phyloP scores from a whole-genome alignment of 2,329 filamentous ascomycete genomes.

The Tolypocladium cylindrosporum region DNA sequence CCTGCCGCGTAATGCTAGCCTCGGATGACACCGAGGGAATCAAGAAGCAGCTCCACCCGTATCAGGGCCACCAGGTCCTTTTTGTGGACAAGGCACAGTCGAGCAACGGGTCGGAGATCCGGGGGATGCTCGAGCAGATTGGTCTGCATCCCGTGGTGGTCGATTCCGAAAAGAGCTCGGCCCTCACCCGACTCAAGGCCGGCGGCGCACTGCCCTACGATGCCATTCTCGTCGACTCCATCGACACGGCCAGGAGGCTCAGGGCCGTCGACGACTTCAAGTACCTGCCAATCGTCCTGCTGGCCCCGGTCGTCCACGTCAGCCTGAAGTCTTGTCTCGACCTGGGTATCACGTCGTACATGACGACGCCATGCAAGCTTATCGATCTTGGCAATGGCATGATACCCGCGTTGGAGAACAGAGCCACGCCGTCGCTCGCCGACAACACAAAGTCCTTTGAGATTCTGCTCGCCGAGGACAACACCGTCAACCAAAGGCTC shows the following conservation, averaged over 20 bases:
- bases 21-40: slow-evolving; percentile 69
- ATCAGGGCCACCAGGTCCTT: slow-evolving; percentile 82
- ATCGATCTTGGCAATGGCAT: slow-evolving; percentile 95
- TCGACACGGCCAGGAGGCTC: slow-evolving; percentile 77
- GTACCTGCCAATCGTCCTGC: slow-evolving; percentile 88
- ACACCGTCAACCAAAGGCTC: slow-evolving; percentile 90
- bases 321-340: slow-evolving; percentile 90
- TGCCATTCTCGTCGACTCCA: slow-evolving; percentile 90
- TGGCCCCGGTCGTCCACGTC: slow-evolving; percentile 82
- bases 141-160: slow-evolving; percentile 77
- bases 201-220: slow-evolving; percentile 66
- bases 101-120: slow-evolving; percentile 64
- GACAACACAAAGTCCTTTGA: slow-evolving; percentile 95
- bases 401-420: slow-evolving; percentile 87
- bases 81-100: slow-evolving; percentile 91
- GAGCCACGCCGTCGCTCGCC: slow-evolving; percentile 80
- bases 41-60: slow-evolving; percentile 76
- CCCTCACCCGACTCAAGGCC: slow-evolving; percentile 40
- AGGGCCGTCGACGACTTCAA: slow-evolving; percentile 91
- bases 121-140: slow-evolving; percentile 66
- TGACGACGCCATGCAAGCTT: slow-evolving; percentile 91
- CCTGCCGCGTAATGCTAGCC: slow-evolving; percentile 79
- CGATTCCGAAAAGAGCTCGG: slow-evolving; percentile 61
- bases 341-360: slow-evolving; percentile 95
- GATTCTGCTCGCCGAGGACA: slow-evolving; percentile 92